Conservation (phyloP, 2,329 filamentous ascomycete genomes). For the Keithomyces neogunnii region DNA sequence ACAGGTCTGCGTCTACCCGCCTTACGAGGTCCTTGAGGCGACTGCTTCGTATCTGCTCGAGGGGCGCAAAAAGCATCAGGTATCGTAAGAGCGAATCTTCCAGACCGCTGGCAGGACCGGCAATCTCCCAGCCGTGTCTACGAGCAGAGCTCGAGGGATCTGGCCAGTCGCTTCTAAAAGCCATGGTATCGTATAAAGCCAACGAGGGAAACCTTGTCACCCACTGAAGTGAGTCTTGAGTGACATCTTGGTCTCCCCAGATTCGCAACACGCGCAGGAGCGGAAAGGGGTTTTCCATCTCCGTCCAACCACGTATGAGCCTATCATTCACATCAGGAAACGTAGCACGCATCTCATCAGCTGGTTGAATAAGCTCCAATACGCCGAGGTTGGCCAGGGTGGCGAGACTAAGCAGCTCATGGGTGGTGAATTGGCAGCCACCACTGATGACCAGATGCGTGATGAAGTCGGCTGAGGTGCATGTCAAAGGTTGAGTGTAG, state of each 20-base stretch:
- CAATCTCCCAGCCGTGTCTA: slow-evolving; percentile 26
- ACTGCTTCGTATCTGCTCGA: slow-evolving; percentile 15
- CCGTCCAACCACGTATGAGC: slow-evolving; percentile 37
- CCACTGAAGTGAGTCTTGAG: slow-evolving; percentile 31
- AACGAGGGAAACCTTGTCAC: slow-evolving; percentile 35
- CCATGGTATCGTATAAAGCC: slow-evolving; percentile 34
- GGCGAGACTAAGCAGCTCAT: slow-evolving; percentile 32
- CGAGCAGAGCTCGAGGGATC: slow-evolving; percentile 14
- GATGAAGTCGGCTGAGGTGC: slow-evolving; percentile 28
- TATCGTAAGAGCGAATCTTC: slow-evolving; percentile 26
- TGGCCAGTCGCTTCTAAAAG: slow-evolving; percentile 27
- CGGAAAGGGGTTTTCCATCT: slow-evolving; percentile 33
- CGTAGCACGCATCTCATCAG: slow-evolving; percentile 15
- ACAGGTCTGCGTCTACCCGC: slow-evolving; percentile 26
- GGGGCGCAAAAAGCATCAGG: slow-evolving; percentile 25
- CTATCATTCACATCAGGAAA: slow-evolving; percentile 35
- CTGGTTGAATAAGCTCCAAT: slow-evolving; percentile 36
- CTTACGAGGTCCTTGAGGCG: slow-evolving; percentile 18
- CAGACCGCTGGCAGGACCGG: slow-evolving; percentile 13
- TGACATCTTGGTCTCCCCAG: slow-evolving; percentile 31
- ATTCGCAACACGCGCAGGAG: slow-evolving; percentile 37
- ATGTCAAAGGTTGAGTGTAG: slow-evolving; percentile 30
- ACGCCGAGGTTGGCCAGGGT: slow-evolving; percentile 37
- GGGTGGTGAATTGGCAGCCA: slow-evolving; percentile 23
- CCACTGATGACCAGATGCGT: slow-evolving; percentile 32